Evolutionary conservation across 2,329 filamentous ascomycete genomes (phyloP), one percentile per base, ranked within the genome.

Genomic region (Scedosporium dehoogii): DNA sequence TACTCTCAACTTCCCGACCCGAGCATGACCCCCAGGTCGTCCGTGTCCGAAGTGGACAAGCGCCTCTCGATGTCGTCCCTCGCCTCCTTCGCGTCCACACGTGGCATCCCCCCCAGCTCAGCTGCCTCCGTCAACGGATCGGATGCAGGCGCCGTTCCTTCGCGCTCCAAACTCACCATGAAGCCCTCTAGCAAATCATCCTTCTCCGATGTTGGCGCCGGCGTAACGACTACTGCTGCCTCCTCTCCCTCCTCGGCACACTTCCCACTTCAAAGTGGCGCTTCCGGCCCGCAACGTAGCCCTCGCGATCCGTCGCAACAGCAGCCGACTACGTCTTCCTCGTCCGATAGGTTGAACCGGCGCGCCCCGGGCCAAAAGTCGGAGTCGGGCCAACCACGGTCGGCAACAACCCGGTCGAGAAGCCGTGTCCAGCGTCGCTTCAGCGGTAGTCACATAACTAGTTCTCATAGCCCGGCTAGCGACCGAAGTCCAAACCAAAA

Each of bases 371-470:
- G 27, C 18, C 18, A 51, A n/a, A 48, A 44, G 25, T 6, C 38
- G 42, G 60, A 58, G n/a, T 27, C 51, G 42, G 55, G 33, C 38
- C 63, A 75, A 38, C 33, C 33, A 62, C 77, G 81, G 53, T 66
- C 77, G 14, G 79, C 81, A 63, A 79, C 79, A 9, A 79, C 81
- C 61, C 77, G 82, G 66, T 89, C 88, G 57, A 83, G 88, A 53
- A 91, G 90, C 70, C 80, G 83, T 69, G 85, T 80, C 21, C 89
- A 90, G 72, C 81, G 91, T 65, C 83, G 91, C 64, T 87, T 94
- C 68, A 96, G 91, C 69, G 88, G 85, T 25, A 94, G 90, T 73
- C 92, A 89, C 46, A 87, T 81, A n/a, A 85, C 87, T 46, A 94
- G 89, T 75, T 94, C 88, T 71, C 85, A 90, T 65, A 94, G 90